Base-by-base conservation (phyloP, 202 grass and related monocot genomes). In the Digitaria exilis region DNA sequence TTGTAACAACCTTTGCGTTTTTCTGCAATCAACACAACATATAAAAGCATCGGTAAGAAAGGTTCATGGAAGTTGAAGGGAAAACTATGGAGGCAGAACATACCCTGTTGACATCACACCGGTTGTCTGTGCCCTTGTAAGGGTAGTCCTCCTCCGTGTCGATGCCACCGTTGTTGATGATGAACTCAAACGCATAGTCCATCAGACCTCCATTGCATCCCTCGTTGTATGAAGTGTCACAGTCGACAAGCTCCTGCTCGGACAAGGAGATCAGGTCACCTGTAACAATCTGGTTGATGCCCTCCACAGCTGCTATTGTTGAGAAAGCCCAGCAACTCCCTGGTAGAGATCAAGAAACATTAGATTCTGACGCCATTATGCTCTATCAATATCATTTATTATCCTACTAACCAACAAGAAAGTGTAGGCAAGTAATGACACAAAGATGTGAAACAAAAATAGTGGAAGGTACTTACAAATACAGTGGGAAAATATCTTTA, bases 321-420 rank as follows among this genome's bases (percentile, higher is more conserved):
- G 94, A 94, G 79, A 97, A 97, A 65, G 94, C 94, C 94, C 94
- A 97, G 66, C 92, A 97, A 18, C 94, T 94, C 30, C 94, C 94
- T 97, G 32, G 3, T 84, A 71, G 13, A 51, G 45, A 75, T 57
- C 28, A 73, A 76, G 9, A 71, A 55, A 76, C 4, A 41, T 87
- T 13, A 90, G 13, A 75, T 35, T 54, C 57, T 13, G 43, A 17
- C 55, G 25, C 19, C 49, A 9, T 21, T 15, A 13, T 50, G 51
- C 0, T 9, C 0, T 9, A 56, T 77, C 42, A 37, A 12, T 28
- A 26, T 49, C 4, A 63, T 21, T 48, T 54, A 79, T 45, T 55
- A 11, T 71, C 11, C 16, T 66, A 34, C 21, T 12, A 8, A 17
- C 41, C 32, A 21, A 50, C n/a, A n/a, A 43, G n/a, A 79, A 83